Evolutionary conservation across 805 yeast genomes (phyloP).

Genomic region (Ogataea siamensis): DNA sequence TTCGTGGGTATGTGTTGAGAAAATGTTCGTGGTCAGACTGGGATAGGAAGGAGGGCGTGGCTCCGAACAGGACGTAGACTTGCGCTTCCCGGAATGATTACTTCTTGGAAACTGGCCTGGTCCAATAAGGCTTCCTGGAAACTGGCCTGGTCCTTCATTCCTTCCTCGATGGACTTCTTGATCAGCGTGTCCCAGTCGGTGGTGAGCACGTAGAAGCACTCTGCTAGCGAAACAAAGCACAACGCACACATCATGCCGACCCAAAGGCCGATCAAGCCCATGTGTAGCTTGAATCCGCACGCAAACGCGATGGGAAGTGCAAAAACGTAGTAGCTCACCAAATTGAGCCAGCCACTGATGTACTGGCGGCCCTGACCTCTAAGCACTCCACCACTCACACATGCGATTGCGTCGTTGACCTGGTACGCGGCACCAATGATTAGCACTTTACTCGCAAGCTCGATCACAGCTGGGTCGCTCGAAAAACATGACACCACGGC

Average conservation of each 20-base stretch:
- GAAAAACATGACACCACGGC: conserved; percentile 55
- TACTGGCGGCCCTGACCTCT: conserved; percentile 77
- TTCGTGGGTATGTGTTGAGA: background rate
- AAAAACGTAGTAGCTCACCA: conserved; percentile 56
- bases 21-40: conserved; percentile 2
- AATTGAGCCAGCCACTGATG: conserved; percentile 58
- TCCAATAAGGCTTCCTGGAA: conserved; percentile 5
- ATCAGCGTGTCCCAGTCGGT: conserved; percentile 35
- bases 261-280: conserved; percentile 64
- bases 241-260: conserved; percentile 55
- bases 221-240: conserved; percentile 47
- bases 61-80: conserved; percentile 11
- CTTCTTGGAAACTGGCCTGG: conserved; percentile 11
- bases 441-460: conserved; percentile 49
- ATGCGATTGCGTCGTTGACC: conserved; percentile 65
- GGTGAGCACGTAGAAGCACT: conserved; percentile 31
- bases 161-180: conserved; percentile 31
- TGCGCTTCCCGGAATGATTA: conserved; percentile 11
- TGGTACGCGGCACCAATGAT: conserved; percentile 69
- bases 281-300: conserved; percentile 49
- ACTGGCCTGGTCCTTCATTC: conserved; percentile 21
- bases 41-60: conserved; percentile 12
- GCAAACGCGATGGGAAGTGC: conserved; percentile 62
- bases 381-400: conserved; percentile 72
- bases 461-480: conserved; percentile 54